Base-by-base conservation (phyloP, 1,139 yeast species). In the Pichia norvegensis region DNA sequence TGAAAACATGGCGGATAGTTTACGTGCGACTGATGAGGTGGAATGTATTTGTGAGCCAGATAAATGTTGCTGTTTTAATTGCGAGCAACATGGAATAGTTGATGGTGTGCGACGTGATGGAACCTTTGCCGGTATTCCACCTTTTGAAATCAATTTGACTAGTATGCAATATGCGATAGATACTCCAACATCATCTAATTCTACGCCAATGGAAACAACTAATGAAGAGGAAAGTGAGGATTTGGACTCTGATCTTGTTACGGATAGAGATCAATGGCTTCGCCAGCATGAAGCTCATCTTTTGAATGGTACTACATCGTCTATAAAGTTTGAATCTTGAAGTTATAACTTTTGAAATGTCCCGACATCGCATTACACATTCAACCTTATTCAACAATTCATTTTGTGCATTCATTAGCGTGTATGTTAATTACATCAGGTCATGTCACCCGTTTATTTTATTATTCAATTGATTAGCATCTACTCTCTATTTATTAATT, bases 71-170 rank as follows among this genome's bases (percentile, higher is more conserved):
- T 77, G 82, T 56, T 61, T 66, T 35, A 73, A 76, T 52, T 77
- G 81, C 61, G 79, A 70, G 48, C 63, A 69, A 2, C 82, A 77
- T 56, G 79, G 80, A 2, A 76, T 74, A 10, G 67, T 72, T 16
- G 67, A 75, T 51, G 81, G 81, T 2, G 57, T 70, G 43, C 67
- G 70, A 49, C 51, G 73, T 16, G 23, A 33, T 33, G 23, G 37
- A 19, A 33, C 23, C 7, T 33, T 33, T 4, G 20, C 23, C 19
- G 42, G n/a, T 36, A 19, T 21, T 33, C 33, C 37, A 21, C 51
- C 54, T 10, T 33, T 39, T 19, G 52, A 49, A 20, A 43, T 49
- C 29, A 51, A 51, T 38, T 21, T 51, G 23, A 22, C 42, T 21
- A 40, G 31, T 23, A 29, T 43, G 13, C 36, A 48, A 31, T 46